Evolutionary conservation across 805 yeast species (phyloP), one percentile per base, ranked within the genome.

Genomic region (Kuraishia hungarica): DNA sequence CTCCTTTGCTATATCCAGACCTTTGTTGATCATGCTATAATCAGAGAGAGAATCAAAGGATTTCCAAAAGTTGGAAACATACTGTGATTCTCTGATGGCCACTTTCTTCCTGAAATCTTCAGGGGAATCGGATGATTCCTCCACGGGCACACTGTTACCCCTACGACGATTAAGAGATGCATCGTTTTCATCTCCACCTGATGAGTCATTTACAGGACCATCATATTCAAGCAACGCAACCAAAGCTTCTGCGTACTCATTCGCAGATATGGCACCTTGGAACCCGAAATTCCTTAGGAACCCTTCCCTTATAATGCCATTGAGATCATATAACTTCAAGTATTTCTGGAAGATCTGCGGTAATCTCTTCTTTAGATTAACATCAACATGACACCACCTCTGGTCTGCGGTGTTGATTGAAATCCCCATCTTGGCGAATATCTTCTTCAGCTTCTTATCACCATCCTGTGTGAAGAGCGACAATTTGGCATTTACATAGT

Each of bases 391-490:
- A 24, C 86, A 76, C 98, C 98, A 94, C 55, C 84, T 84, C 67
- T 94, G 97, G 63, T 85, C 87, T 0, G 98, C 94, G n/a, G 86
- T 84, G 5, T 83, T 86, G 51, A 94, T 74, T 0, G 97, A 86
- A 5, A 94, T 86, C 7, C 99, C 99, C 97, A 96, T 94, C 62
- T 87, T 82, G 1, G 99, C 99, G 72, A 94, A 89, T 81, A 94
- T 78, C 62, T 91, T 90, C 66, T 92, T 96, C 53, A 94, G 73
- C 60, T 84, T 80, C 65, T 89, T 90, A 60, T 86, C 80, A 5
- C 99, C 99, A 56, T 87, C 92, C 64, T 89, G 97, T 35, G 92
- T 86, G 94, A 97, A 94, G 46, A 94, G 72, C 55, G 83, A 83
- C 55, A 94, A 72, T 66, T 91, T 89, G 13, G 98, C 87, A 63